These are phyloP conservation scores for Colletotrichum sp. DNA, from an alignment of 2,329 filamentous ascomycete genomes.

Conservation along the genomic window DNA sequence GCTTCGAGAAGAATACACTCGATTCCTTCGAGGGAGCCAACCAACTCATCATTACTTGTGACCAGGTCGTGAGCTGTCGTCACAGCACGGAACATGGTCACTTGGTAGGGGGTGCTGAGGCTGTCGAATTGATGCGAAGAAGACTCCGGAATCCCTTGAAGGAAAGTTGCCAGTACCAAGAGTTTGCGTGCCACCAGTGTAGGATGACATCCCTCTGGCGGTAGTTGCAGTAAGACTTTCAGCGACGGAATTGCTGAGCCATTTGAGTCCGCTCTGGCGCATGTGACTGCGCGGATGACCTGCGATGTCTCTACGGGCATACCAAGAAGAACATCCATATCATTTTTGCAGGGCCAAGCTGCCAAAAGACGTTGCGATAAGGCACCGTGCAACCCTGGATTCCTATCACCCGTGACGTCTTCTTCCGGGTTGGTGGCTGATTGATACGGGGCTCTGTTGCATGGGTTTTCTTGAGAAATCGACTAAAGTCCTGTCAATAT, in stretches of 20 bases:
- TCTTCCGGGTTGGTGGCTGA: rapidly evolving
- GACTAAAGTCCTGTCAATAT: not conserved
- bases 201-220: slow-evolving; percentile 26
- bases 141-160: slow-evolving; percentile 31
- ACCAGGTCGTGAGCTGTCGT: slow-evolving; percentile 39
- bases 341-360: not conserved
- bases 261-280: not conserved
- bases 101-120: slow-evolving; percentile 26
- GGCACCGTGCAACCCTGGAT: not conserved
- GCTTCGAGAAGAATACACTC: slow-evolving; percentile 56
- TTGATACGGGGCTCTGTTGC: not conserved
- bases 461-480: not conserved
- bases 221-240: not conserved
- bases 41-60: slow-evolving; percentile 50
- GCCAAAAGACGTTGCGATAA: not conserved
- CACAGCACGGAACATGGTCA: slow-evolving; percentile 30
- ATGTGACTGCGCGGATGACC: not conserved
- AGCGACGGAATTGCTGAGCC: not conserved
- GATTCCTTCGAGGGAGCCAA: slow-evolving; percentile 50
- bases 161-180: slow-evolving; percentile 39
- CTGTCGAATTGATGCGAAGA: not conserved
- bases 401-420: not conserved
- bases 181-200: slow-evolving; percentile 46
- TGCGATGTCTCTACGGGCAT: not conserved
- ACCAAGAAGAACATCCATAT: not conserved